Percentiles rank a stretch among this genome's conserved stretches.
These are phyloP conservation scores for Funneliformis geosporum DNA, from an alignment of 192 early-diverging fungal species.

Conservation along the genomic window DNA sequence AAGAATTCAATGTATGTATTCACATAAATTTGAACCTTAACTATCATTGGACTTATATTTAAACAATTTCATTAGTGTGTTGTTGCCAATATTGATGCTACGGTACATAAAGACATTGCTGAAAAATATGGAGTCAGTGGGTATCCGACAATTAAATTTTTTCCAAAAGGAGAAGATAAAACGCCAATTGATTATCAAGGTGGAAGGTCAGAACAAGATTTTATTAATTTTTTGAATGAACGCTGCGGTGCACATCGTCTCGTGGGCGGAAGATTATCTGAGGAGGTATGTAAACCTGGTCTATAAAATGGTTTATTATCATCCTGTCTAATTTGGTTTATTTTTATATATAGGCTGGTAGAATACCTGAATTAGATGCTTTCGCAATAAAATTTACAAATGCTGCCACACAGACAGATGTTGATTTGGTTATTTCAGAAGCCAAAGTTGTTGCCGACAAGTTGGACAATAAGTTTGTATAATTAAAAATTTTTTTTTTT, in stretches of 20 bases:
- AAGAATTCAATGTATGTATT: constrained; percentile 68
- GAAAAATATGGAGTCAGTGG: constrained; percentile 69
- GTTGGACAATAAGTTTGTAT: constrained; percentile 23
- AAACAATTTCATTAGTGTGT: constrained; percentile 47
- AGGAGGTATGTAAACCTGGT: constrained; percentile 44
- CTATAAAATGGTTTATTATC: constrained; percentile 37
- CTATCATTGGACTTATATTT: neutral
- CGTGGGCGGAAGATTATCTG: constrained; percentile 70
- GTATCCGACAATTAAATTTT: constrained; percentile 90
- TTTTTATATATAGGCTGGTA: constrained; percentile 53
- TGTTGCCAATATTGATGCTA: constrained; percentile 91
- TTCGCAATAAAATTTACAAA: constrained; percentile 65
- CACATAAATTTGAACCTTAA: neutral
- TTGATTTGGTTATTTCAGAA: constrained; percentile 49
- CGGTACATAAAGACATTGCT: constrained; percentile 62
- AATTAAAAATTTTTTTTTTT: neutral
- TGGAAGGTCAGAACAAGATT: constrained; percentile 66
- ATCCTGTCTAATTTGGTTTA: constrained; percentile 26
- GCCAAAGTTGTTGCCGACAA: constrained; percentile 49
- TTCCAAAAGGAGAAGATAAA: constrained; percentile 63
- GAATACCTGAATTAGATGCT: constrained; percentile 59
- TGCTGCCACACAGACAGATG: constrained; percentile 46
- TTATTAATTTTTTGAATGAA: constrained; percentile 85
- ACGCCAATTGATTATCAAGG: constrained; percentile 72
- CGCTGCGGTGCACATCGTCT: constrained; percentile 75